Percentiles rank a stretch among this genome's conserved stretches.
These are phyloP conservation scores for Cryptococcus sp. DNA, from an alignment of 1,284 basidiomycete species.

Conservation along the genomic window DNA sequence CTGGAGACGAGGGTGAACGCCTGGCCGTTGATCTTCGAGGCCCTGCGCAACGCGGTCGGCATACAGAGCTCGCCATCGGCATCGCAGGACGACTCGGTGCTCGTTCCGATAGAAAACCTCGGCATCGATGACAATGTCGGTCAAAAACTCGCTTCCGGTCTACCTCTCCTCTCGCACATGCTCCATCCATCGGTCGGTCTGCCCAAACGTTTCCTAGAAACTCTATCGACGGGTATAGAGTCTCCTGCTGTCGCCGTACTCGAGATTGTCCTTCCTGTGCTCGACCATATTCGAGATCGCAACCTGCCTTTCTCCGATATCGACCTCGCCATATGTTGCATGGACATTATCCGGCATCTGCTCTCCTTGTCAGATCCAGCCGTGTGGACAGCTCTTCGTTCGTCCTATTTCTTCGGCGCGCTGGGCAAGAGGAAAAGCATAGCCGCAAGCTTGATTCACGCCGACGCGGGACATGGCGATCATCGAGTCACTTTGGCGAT, in stretches of 20 bases:
- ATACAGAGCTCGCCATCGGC: background rate
- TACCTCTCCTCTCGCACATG: slow-evolving; percentile 25
- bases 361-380: slow-evolving; percentile 4
- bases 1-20: slow-evolving; percentile 20
- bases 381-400: slow-evolving; percentile 30
- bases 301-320: background rate
- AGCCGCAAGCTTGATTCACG: slow-evolving; percentile 26
- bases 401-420: slow-evolving; percentile 35
- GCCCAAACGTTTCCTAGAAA: slow-evolving; percentile 2
- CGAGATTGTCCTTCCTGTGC: slow-evolving; percentile 21
- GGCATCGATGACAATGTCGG: slow-evolving; percentile 21
- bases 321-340: background rate
- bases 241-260: slow-evolving; percentile 4
- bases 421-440: slow-evolving; percentile 22
- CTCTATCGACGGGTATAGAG: background rate
- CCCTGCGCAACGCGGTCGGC: slow-evolving; percentile 28
- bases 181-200: slow-evolving; percentile 20
- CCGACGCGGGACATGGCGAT: slow-evolving; percentile 26
- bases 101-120: slow-evolving; percentile 27
- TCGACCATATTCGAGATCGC: slow-evolving; percentile 3
- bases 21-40: slow-evolving; percentile 33
- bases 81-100: slow-evolving; percentile 2
- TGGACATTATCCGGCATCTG: slow-evolving; percentile 32
- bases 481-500: slow-evolving; percentile 31
- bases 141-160: slow-evolving; percentile 22